Percentiles rank a stretch among this genome's conserved stretches.
Evolutionary conservation across 495 filamentous ascomycete genomes (phyloP).

Genomic region (Aspergillus avenaceus): DNA sequence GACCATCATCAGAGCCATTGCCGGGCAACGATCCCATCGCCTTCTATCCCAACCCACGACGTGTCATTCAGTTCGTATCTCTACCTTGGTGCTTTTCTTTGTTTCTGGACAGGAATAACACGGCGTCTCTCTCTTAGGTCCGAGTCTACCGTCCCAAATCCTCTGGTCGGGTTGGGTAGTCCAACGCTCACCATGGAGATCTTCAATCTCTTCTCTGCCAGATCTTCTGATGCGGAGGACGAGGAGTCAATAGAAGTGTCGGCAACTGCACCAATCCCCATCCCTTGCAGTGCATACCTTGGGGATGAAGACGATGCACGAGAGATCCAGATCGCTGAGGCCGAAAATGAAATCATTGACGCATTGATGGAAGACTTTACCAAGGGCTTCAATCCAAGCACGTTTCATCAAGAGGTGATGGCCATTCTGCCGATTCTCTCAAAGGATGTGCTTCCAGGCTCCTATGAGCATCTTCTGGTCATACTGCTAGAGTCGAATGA

Average conservation of each 20-base stretch:
- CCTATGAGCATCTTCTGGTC: conserved; percentile 21
- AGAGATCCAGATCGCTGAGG: conserved; percentile 10
- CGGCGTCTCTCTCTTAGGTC: not conserved
- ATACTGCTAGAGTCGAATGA: conserved; percentile 12
- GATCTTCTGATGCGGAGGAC: not conserved
- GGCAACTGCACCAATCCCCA: conserved; percentile 1
- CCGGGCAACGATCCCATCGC: too few species aligned
- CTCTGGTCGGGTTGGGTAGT: too few species aligned
- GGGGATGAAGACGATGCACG: not conserved
- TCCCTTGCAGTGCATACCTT: too few species aligned
- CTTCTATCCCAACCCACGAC: too few species aligned
- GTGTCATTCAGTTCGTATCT: too few species aligned
- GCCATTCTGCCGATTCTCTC: conserved; percentile 7
- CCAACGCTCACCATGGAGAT: conserved; percentile 2
- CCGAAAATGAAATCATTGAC: conserved; percentile 9
- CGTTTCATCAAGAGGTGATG: conserved; percentile 10
- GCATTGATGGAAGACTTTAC: conserved; percentile 14
- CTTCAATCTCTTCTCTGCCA: not conserved
- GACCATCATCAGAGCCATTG: too few species aligned
- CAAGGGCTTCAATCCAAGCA: conserved; percentile 19
- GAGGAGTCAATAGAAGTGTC: too few species aligned
- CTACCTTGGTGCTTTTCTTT: too few species aligned
- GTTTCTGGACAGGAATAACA: too few species aligned
- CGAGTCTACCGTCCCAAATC: too few species aligned
- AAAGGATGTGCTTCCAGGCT: conserved; percentile 14